Base-by-base conservation (phyloP, 2,329 filamentous ascomycete species). In the Trichoderma polysporum region DNA sequence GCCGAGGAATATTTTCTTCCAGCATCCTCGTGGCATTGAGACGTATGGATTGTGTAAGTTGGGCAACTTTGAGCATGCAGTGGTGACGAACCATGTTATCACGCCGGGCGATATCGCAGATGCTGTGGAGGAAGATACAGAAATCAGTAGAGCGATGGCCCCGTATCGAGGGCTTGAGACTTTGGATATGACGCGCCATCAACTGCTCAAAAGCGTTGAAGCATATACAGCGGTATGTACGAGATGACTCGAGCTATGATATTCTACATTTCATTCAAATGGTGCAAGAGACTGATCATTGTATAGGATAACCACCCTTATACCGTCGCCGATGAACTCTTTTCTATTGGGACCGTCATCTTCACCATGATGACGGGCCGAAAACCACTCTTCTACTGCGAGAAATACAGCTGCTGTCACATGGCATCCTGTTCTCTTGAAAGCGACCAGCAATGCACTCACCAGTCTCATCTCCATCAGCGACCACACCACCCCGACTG, bases 41-140 rank as follows among this genome's bases (percentile, higher is more conserved):
- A 81, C 79, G 35, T 87, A 86, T 70, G 85, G 85, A 0, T 71
- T 77, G 31, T 86, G 84, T 70, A 87, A 86, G 75, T 74, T 88
- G 64, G 84, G 84, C 15, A 79, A 82, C 49, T 85, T 84, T 63
- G 71, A 76, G 50, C 71, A 72, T n/a, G 78, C 79, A 17, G 74
- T 73, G 29, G 75, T 84, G 12, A 79, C 80, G n/a, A 77, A 76
- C 49, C 79, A 82, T 52, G 27, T 63, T 2, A 50, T 72, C 27
- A 54, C 61, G 53, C 27, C 56, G 15, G 31, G 39, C 2, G 33
- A 56, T 17, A 39, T 56, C 2, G 13, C 3, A 25, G 22, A 19
- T 29, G 13, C 25, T 6, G 17, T 19, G 25, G 27, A 54, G 15
- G 50, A 64, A 2, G 57, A 45, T 9, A 22, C 25, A 13, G 35